phyloP scores from a whole-genome alignment of 1,284 basidiomycete species.

The Ustilago vetiveriae region DNA sequence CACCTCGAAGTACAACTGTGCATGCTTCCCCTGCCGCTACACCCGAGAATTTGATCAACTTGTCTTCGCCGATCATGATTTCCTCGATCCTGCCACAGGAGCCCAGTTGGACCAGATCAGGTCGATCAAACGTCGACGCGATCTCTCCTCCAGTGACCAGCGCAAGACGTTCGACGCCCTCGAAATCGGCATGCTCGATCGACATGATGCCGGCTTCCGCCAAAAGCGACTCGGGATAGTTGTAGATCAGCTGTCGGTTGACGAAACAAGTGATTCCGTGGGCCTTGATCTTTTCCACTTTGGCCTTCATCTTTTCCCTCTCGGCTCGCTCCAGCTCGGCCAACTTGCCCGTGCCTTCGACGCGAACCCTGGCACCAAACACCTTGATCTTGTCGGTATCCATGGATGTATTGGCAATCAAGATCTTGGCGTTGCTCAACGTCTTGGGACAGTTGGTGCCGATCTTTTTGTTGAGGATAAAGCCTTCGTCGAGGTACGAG shows the following conservation, averaged over 20 bases:
- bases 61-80: conserved; percentile 98
- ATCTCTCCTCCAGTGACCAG: conserved; percentile 99
- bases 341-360: conserved; percentile 93
- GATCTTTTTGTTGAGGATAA: conserved; percentile 97
- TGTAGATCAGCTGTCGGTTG: conserved; percentile 98
- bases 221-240: conserved; percentile 95
- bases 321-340: conserved; percentile 98
- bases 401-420: conserved; percentile 99
- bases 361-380: conserved; percentile 94
- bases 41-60: conserved; percentile 99
- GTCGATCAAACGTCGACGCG: conserved; percentile 91
- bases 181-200: conserved; percentile 99
- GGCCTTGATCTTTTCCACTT: conserved; percentile 91
- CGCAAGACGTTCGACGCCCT: conserved; percentile 94
- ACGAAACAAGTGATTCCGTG: conserved; percentile 98
- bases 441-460: conserved; percentile 94
- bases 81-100: conserved; percentile 95
- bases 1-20: conserved; percentile 95
- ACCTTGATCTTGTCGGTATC: conserved; percentile 99
- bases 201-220: conserved; percentile 93
- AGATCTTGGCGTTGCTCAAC: conserved; percentile 92
- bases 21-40: conserved; percentile 98
- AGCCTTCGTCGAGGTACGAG: conserved; percentile 97
- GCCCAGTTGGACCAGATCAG: conserved; percentile 92
- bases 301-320: conserved; percentile 99